Percentiles rank a stretch among this genome's conserved stretches.
phyloP scores from a whole-genome alignment of 2,329 filamentous ascomycete species.

The Talaromyces pinophilus region DNA sequence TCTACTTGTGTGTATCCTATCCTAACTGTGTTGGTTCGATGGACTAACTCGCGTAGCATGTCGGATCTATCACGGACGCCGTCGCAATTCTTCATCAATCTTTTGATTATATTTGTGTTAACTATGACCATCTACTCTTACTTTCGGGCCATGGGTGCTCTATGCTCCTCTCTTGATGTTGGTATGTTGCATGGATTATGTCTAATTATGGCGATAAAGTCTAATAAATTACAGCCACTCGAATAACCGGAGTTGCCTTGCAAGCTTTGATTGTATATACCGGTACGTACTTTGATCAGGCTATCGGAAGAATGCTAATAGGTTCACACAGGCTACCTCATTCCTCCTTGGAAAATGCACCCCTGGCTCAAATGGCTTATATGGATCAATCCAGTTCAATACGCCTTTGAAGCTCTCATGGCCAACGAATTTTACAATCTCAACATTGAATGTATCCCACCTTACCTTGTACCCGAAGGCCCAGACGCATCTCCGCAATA shows the following conservation, averaged over 20 bases:
- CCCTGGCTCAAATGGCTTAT: conserved; percentile 65
- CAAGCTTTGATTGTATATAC: conserved; percentile 62
- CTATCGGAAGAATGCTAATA: not conserved
- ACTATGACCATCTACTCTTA: conserved; percentile 60
- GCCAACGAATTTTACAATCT: conserved; percentile 69
- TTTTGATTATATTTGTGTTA: conserved; percentile 56
- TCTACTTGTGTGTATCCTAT: conserved; percentile 54
- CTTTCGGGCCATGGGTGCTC: conserved; percentile 53
- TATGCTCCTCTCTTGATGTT: conserved; percentile 53
- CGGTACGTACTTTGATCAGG: conserved; percentile 27
- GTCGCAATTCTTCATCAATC: conserved; percentile 63
- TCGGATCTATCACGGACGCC: conserved; percentile 56
- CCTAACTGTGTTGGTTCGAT: not conserved
- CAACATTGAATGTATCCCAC: conserved; percentile 56
- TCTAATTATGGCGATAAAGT: not conserved
- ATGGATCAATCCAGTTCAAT: conserved; percentile 68
- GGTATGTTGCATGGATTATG: conserved; percentile 33
- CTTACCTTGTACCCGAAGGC: conserved; percentile 58
- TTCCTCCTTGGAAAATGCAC: conserved; percentile 62
- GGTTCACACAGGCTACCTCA: conserved; percentile 58
- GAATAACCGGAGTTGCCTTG: conserved; percentile 52
- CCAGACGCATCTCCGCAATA: conserved; percentile 50
- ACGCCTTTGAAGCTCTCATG: conserved; percentile 68
- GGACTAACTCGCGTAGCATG: conserved; percentile 45
- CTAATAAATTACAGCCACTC: conserved; percentile 39